Conservation (phyloP, 2,329 filamentous ascomycete genomes). For the Arthrobotrys sphaeroides region DNA sequence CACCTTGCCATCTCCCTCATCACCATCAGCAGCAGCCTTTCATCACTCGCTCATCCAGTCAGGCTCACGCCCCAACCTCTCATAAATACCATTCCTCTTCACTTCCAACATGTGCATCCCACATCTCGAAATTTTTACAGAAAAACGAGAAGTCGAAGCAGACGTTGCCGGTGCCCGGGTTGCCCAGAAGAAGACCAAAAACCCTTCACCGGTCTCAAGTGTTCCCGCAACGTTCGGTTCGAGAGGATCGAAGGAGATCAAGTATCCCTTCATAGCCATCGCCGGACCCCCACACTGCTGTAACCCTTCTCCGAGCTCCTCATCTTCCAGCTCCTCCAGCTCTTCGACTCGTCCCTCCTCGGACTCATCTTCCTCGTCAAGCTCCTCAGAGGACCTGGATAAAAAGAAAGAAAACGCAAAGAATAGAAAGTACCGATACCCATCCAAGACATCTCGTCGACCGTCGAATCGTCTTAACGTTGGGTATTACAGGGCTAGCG, state of each 20-base stretch:
- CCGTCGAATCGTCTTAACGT: constrained; percentile 48
- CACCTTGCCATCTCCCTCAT: not conserved
- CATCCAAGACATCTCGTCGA: constrained; percentile 33
- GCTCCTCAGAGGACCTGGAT: not conserved
- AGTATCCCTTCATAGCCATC: constrained; percentile 12
- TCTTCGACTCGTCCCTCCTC: not conserved
- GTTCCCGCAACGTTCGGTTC: constrained; percentile 28
- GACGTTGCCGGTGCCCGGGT: constrained; percentile 28
- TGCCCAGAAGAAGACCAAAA: constrained; percentile 19
- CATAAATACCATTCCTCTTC: constrained; percentile 3
- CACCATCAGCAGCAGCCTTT: not conserved
- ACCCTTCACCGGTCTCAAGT: constrained; percentile 37
- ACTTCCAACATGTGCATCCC: constrained; percentile 42
- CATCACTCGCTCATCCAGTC: not conserved
- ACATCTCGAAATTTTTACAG: constrained; percentile 39
- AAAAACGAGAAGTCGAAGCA: constrained; percentile 14
- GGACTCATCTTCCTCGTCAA: constrained; percentile 8
- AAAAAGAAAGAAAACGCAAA: constrained; percentile 21
- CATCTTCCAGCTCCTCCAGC: constrained; percentile 11
- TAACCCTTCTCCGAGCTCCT: constrained; percentile 19
- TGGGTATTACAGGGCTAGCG: constrained; percentile 39
- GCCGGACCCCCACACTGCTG: not conserved
- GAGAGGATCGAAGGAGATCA: not conserved
- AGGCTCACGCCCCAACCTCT: not conserved
- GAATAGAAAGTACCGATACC: constrained; percentile 37